A percentile compares a stretch with the other conserved stretches of the same genome.
phyloP scores from a whole-genome alignment of 1,284 basidiomycete species.

The Cutaneotrichosporon sp. region DNA sequence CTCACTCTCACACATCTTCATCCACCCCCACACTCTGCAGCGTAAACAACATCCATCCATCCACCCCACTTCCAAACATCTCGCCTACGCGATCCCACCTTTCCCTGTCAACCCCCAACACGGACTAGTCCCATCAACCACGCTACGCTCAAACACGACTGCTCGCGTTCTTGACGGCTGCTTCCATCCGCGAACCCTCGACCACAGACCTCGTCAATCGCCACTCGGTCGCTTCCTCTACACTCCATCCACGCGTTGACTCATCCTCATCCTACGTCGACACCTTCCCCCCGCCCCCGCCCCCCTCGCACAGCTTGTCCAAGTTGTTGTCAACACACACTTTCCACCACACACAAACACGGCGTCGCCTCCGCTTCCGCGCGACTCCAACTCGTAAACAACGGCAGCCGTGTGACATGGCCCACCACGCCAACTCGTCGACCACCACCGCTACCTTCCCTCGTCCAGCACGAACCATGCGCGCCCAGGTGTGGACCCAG shows the following conservation, averaged over 20 bases:
- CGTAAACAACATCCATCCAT: neutral
- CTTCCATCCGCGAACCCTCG: neutral
- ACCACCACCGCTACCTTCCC: neutral
- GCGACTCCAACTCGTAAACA: neutral
- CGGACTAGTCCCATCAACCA: neutral
- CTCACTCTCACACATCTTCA: too few relatives aligned
- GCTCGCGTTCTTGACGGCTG: neutral
- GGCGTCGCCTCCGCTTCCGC: neutral
- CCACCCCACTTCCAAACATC: neutral
- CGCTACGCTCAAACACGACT: neutral
- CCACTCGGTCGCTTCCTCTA: neutral
- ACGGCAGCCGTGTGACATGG: neutral
- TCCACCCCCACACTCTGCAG: too few relatives aligned
- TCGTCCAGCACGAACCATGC: neutral
- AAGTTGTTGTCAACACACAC: neutral
- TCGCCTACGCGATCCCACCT: neutral
- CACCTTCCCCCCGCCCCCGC: too few relatives aligned
- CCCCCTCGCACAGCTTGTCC: neutral
- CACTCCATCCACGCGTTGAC: conserved; percentile 2
- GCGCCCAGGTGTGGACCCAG: conserved; percentile 4
- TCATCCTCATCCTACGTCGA: neutral
- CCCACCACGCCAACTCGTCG: neutral
- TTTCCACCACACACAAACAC: neutral
- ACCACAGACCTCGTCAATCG: neutral
- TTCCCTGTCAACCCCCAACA: neutral